These are phyloP conservation scores for Monosporozyma solicola DNA, from an alignment of 805 yeast species.

Conservation along the genomic window DNA sequence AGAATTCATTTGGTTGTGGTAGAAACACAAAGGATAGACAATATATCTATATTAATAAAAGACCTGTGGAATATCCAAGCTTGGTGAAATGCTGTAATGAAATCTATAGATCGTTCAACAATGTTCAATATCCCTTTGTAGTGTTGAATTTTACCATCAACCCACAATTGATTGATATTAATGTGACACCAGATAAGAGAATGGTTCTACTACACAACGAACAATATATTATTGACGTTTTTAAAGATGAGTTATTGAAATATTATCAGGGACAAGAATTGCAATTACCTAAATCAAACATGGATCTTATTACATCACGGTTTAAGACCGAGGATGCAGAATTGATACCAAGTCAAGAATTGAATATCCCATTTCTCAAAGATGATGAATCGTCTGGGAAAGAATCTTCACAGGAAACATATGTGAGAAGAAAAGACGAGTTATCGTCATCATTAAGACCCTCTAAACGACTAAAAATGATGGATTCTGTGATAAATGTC, in stretches of 20 bases:
- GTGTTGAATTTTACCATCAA: conserved; percentile 51
- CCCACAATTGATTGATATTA: conserved; percentile 58
- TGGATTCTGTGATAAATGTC: background rate
- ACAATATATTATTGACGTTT: conserved; percentile 41
- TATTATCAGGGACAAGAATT: conserved; percentile 38
- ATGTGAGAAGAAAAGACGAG: background rate
- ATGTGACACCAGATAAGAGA: conserved; percentile 88
- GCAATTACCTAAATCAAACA: conserved; percentile 20
- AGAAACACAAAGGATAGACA: conserved; percentile 69
- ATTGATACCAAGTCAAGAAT: conserved; percentile 4
- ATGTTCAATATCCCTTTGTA: conserved; percentile 63
- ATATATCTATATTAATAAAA: conserved; percentile 55
- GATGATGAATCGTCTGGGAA: background rate
- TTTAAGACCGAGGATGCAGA: background rate
- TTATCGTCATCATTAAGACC: background rate
- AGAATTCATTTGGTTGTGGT: conserved; percentile 71
- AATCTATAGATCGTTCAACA: conserved; percentile 60
- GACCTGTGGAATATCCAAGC: conserved; percentile 60
- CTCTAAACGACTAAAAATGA: background rate
- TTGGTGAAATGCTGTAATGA: conserved; percentile 60
- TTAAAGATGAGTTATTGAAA: conserved; percentile 42
- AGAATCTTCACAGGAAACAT: background rate
- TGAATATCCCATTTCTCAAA: background rate
- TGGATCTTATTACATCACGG: background rate
- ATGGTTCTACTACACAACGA: conserved; percentile 64